Evolutionary conservation across 768 basidiomycete genomes (phyloP).

Genomic region (Podaxis sp.): DNA sequence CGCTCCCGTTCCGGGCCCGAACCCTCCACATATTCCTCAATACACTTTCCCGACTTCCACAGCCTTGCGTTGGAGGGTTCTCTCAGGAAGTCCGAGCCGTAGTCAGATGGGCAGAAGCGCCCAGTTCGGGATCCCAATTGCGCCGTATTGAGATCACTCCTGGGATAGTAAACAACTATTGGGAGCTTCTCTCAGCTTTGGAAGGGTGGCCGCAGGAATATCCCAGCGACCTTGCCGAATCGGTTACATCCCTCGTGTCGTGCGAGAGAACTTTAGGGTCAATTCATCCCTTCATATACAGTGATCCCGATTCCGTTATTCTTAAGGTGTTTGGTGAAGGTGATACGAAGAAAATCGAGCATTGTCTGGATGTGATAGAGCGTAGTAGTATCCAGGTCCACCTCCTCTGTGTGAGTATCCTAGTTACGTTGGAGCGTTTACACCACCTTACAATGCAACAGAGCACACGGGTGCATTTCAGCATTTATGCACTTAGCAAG

Average conservation of each 20-base stretch:
- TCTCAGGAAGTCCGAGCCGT: not conserved
- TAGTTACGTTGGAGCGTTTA: not conserved
- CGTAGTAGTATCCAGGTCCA: not conserved
- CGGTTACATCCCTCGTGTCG: not conserved
- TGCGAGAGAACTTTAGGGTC: not conserved
- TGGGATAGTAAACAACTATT: not conserved
- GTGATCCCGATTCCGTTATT: not conserved
- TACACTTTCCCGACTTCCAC: not conserved
- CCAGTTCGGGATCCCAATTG: not conserved
- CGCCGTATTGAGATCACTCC: not conserved
- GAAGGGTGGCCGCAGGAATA: not conserved
- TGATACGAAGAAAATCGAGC: not conserved
- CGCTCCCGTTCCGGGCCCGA: not conserved
- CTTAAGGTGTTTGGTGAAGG: not conserved
- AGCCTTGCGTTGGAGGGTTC: not conserved
- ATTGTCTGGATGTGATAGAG: not conserved
- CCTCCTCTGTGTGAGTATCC: not conserved
- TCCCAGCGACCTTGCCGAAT: not conserved
- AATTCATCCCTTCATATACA: not conserved
- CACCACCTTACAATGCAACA: not conserved
- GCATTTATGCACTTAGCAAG: constrained; percentile 10
- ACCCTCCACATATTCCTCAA: not conserved
- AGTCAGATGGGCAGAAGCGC: constrained; percentile 1
- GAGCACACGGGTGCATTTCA: constrained; percentile 4
- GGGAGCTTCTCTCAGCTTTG: not conserved